Conservation (phyloP, 306 rosid genomes). For the Citrullus mucosospermus region DNA sequence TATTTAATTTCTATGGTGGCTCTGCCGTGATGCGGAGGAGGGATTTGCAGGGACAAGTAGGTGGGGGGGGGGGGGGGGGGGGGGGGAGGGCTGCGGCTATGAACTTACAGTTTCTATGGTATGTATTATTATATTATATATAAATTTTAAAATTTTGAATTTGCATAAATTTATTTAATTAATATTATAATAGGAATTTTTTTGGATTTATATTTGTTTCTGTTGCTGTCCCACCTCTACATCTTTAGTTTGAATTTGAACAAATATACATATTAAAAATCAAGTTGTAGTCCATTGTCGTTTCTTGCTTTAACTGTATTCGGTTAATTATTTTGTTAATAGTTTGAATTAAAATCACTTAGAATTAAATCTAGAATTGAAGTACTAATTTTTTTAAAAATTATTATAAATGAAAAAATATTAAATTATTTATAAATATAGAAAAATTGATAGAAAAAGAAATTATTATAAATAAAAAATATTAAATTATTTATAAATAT, state of each 20-base stretch:
- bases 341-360: background rate
- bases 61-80: no score
- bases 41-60: no score
- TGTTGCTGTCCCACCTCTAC: background rate
- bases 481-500: no score
- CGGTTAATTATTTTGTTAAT: background rate
- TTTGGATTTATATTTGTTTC: background rate
- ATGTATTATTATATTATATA: background rate
- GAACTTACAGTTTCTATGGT: background rate
- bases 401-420: no score
- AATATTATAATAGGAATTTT: background rate
- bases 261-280: no score
- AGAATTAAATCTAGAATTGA: background rate
- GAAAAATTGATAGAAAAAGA: no score
- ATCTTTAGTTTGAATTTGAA: background rate
- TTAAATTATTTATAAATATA: no score
- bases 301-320: background rate
- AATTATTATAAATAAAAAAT: no score
- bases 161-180: background rate
- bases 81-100: no score
- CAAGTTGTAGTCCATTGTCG: background rate
- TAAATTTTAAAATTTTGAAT: background rate
- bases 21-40: background rate
- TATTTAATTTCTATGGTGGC: background rate
- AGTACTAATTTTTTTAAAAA: background rate